Evolutionary conservation across 495 filamentous ascomycete genomes (phyloP), one percentile per base, ranked within the genome.

Genomic region (Podospora bellae-mahoneyi): DNA sequence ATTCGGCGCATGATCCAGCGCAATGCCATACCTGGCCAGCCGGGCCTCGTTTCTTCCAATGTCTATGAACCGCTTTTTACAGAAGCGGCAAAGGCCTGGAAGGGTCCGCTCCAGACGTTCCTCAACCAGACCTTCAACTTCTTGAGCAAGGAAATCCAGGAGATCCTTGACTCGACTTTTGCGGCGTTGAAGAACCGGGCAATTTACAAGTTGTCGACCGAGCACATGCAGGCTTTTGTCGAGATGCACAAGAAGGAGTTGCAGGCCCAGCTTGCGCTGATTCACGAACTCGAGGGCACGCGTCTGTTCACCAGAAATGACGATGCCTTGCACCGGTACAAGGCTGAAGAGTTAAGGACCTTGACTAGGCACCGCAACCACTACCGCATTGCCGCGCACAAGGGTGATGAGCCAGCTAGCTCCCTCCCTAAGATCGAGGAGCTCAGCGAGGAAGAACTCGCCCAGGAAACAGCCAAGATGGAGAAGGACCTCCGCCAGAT

Each of bases 271-370:
- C 73, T 84, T 1, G 18, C 48, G 0, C 68, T 75, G 0, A 72
- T 84, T 30, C 79, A 81, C 70, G 63, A 74, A 2, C 72, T 81
- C 2, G 82, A 84, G 60, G 68, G 73, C 0, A 72, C 74, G n/a
- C 76, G 79, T 1, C 71, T 82, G 2, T 83, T 78, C 61, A 81
- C 80, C 30, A 79, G 79, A 54, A 80, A 84, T 57, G 74, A 76
- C 3, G 76, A 78, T 0, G 65, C 75, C 4, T 78, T 84, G 23
- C 62, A 75, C 3, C 73, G 74, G 4, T 76, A 83, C 67, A 77
- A 77, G 54, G 72, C 70, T 0, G 64, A 69, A 5, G 82, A 84
- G 60, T 68, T 73, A 20, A 71, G 72, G 0, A 67, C 74, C 4
- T 76, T 83, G 0, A 68, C 69, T 3, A 77, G 82, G 2, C 74